Evolutionary conservation across 2,329 filamentous ascomycete genomes (phyloP).

Genomic region (Dactylellina haptotyla): DNA sequence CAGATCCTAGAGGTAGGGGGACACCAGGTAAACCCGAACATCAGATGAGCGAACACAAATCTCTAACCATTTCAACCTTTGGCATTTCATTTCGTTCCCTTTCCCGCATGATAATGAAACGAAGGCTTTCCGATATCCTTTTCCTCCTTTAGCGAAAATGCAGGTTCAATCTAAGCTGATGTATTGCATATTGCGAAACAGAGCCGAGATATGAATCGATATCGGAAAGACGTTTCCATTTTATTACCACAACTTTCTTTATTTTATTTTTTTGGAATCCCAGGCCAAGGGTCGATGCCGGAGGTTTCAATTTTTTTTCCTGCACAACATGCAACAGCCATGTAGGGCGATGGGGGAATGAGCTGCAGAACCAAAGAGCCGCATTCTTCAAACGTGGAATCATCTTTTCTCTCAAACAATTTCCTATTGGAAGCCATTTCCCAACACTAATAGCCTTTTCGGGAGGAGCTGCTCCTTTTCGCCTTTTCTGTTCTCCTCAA

Average conservation of each 20-base stretch:
- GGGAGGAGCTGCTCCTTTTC: constrained; percentile 22
- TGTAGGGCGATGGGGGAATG: constrained; percentile 9
- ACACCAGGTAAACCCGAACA: not conserved
- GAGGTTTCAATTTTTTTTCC: constrained; percentile 2
- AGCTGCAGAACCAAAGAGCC: constrained; percentile 36
- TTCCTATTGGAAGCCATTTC: too few species aligned
- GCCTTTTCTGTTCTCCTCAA: constrained; percentile 11
- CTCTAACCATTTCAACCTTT: too few species aligned
- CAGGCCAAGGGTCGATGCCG: too few species aligned
- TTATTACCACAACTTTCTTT: constrained; percentile 16
- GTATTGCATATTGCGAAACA: constrained; percentile 48
- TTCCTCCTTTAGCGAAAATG: constrained; percentile 33
- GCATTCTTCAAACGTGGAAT: constrained; percentile 7
- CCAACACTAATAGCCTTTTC: constrained; percentile 9
- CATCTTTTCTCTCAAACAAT: constrained; percentile 4
- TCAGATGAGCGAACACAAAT: constrained; percentile 7
- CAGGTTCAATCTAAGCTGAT: constrained; percentile 37
- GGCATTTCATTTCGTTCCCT: constrained; percentile 14
- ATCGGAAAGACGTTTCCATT: constrained; percentile 37
- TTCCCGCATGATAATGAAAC: constrained; percentile 20
- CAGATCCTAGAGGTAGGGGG: not conserved
- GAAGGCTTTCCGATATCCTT: constrained; percentile 31
- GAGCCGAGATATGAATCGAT: constrained; percentile 51
- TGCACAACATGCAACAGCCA: constrained; percentile 41
- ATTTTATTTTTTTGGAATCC: too few species aligned